Percentiles rank a stretch among this genome's conserved stretches.
Evolutionary conservation across 345 rosid genomes (phyloP).

Genomic region (Salix purpurea): DNA sequence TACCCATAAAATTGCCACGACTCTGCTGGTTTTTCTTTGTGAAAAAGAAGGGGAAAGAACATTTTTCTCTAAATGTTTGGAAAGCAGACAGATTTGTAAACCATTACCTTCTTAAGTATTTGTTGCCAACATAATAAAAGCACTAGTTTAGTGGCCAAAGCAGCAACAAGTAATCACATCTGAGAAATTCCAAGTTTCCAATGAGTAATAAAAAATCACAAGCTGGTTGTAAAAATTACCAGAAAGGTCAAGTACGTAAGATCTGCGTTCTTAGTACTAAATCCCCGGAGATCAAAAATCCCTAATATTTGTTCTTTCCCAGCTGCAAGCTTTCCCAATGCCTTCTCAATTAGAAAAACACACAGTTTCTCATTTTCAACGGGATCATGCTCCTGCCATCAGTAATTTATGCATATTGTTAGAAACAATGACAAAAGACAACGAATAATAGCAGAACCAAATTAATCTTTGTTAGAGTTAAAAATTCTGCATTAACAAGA

Average conservation of each 20-base stretch:
- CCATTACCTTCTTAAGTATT: neutral
- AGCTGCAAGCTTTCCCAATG: slow-evolving; percentile 61
- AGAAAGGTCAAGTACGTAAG: slow-evolving; percentile 65
- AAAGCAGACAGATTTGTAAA: neutral
- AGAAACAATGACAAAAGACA: slow-evolving; percentile 3
- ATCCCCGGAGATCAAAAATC: slow-evolving; percentile 73
- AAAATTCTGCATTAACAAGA: neutral
- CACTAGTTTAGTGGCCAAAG: neutral
- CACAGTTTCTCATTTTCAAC: slow-evolving; percentile 76
- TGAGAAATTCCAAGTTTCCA: neutral
- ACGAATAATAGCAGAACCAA: neutral
- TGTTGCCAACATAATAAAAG: neutral
- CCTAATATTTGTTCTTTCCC: slow-evolving; percentile 74
- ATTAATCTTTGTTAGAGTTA: neutral
- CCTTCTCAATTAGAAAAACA: slow-evolving; percentile 66
- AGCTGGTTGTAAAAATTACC: slow-evolving; percentile 38
- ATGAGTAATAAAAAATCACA: neutral
- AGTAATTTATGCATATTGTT: slow-evolving; percentile 2
- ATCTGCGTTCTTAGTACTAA: slow-evolving; percentile 63
- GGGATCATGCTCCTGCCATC: slow-evolving; percentile 57
- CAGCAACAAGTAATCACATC: slow-evolving; percentile 1
- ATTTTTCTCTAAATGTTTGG: neutral
- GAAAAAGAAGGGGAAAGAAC: neutral
- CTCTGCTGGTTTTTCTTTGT: neutral
- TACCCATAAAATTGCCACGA: neutral